phyloP scores from a whole-genome alignment of 2,329 filamentous ascomycete genomes.

The Didymella pomorum region DNA sequence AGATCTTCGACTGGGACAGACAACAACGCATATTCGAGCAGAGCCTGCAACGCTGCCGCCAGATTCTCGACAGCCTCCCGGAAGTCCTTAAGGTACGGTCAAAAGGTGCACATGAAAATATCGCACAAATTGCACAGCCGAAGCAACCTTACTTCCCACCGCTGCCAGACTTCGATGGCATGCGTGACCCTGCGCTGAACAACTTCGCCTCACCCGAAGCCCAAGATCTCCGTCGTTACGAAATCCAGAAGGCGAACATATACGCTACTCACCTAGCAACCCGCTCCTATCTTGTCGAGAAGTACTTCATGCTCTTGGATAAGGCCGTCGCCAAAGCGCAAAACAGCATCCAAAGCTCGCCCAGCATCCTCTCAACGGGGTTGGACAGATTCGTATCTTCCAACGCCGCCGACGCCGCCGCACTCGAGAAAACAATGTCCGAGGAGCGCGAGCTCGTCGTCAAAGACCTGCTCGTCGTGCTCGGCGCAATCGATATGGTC shows the following conservation, averaged over 20 bases:
- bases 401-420: conserved; percentile 44
- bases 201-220: conserved; percentile 38
- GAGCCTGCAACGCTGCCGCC: conserved; percentile 74
- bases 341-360: conserved; percentile 50
- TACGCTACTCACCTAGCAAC: conserved; percentile 83
- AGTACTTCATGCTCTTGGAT: conserved; percentile 80
- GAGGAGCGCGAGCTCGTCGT: conserved; percentile 83
- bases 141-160: conserved; percentile 48
- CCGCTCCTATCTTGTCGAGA: conserved; percentile 83
- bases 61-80: conserved; percentile 72
- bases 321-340: conserved; percentile 59
- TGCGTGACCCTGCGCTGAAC: conserved; percentile 38
- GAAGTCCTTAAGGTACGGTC: conserved; percentile 69
- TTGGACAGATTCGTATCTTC: conserved; percentile 40
- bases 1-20: conserved; percentile 77
- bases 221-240: conserved; percentile 62
- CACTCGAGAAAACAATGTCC: conserved; percentile 70
- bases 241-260: conserved; percentile 92
- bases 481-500: conserved; percentile 80
- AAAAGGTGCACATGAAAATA: conserved; percentile 49
- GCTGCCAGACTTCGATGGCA: conserved; percentile 45
- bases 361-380: conserved; percentile 35
- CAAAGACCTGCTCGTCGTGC: conserved; percentile 76
- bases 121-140: conserved; percentile 36
- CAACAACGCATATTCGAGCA: conserved; percentile 77